These are phyloP conservation scores for Nephelium lappaceum DNA, from an alignment of 345 rosid species.

Conservation along the genomic window DNA sequence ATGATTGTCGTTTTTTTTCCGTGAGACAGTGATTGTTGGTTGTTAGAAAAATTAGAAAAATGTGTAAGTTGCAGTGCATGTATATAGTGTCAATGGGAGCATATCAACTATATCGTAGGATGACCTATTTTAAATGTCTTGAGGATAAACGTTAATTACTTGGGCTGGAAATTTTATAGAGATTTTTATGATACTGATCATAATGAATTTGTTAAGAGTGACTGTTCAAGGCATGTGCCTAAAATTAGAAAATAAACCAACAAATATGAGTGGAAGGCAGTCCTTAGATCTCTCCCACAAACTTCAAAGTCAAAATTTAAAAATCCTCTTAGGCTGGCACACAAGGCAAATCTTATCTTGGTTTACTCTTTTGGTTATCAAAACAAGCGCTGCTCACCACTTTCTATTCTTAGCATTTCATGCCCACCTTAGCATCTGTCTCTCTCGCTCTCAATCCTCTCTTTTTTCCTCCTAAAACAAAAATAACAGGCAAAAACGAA, in stretches of 20 bases:
- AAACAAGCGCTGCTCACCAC: not conserved
- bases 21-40: no score
- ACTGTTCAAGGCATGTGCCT: not conserved
- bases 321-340: not conserved
- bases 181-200: no score
- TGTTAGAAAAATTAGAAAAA: no score
- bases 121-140: no score
- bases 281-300: constrained; percentile 23
- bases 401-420: constrained; percentile 43
- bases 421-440: constrained; percentile 14
- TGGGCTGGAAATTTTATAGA: no score
- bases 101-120: no score
- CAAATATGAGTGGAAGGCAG: constrained; percentile 9
- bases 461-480: constrained; percentile 5
- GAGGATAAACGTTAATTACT: no score
- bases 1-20: no score
- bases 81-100: no score
- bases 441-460: constrained; percentile 12
- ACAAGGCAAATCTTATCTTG: not conserved
- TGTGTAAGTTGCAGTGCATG: no score
- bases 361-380: not conserved
- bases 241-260: no score
- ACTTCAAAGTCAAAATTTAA: constrained; percentile 9
- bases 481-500: not conserved
- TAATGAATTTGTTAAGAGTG: not conserved